Evolutionary conservation across 1,284 basidiomycete genomes (phyloP), one percentile per base, ranked within the genome.

Genomic region (Malassezia arunalokei): DNA sequence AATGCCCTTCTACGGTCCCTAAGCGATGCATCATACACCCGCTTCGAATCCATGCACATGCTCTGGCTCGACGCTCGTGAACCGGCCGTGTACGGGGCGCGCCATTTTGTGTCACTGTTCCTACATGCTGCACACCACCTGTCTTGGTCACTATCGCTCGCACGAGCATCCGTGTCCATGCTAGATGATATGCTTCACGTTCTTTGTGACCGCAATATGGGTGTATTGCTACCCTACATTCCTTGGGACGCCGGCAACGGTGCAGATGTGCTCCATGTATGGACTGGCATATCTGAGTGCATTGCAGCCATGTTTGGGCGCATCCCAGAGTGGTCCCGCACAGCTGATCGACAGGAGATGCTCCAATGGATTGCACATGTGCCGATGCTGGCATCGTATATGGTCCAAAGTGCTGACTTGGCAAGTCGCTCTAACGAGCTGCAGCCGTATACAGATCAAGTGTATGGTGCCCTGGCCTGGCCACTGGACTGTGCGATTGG

Each of bases 331-430:
- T 73, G 70, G 70, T 62, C 67, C 14, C 58, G 51, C 1, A 47
- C 61, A 49, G 51, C 65, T 2, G 54, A 58, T 6, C 44, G 60
- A 7, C 57, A 62, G 17, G 64, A 65, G 47, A 60, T 73, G 54
- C 59, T 69, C 8, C 61, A 67, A 5, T 73, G 68, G 65, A 66
- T 73, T 40, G 60, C 68, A 14, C 65, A 66, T 40, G 68, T 73
- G 14, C 65, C 62, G 40, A 57, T 64, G 44, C 65, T 71, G 43
- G 66, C 67, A 2, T 58, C 59, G 15, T 68, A 70, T 40, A 59
- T 68, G 63, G 63, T 68, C 31, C 66, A 71, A 37, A 57, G 64
- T 8, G 58, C 59, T 15, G 50, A 58, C 4, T 33, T 57, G 30
- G 52, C 54, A 8, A 47, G 51, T 39, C 57, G 57, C 37, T 30